Evolutionary conservation across 2,329 filamentous ascomycete genomes (phyloP).

Genomic region (Arthroderma sp.): DNA sequence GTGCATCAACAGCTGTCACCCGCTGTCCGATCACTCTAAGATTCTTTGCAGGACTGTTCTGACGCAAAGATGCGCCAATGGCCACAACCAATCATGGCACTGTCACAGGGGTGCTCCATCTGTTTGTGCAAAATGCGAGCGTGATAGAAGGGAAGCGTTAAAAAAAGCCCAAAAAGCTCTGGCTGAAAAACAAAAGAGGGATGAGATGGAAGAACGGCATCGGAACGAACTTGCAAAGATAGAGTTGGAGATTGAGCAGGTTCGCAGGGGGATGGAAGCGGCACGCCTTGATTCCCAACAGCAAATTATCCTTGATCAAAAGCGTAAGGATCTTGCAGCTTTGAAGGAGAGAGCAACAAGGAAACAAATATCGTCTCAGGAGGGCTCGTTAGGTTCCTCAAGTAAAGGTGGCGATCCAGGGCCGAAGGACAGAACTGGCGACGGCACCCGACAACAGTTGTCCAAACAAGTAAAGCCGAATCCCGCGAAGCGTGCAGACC

Average conservation of each 20-base stretch:
- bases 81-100: slow-evolving; percentile 35
- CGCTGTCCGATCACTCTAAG: slow-evolving; percentile 44
- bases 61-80: slow-evolving; percentile 36
- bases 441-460: too few species aligned
- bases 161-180: slow-evolving; percentile 21
- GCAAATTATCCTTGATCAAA: slow-evolving; percentile 5
- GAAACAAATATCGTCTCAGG: not conserved
- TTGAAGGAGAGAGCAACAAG: slow-evolving; percentile 1
- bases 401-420: too few species aligned
- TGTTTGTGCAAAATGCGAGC: slow-evolving; percentile 40
- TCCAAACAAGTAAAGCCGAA: not conserved
- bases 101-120: slow-evolving; percentile 32
- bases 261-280: slow-evolving; percentile 12
- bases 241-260: slow-evolving; percentile 15
- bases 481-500: slow-evolving; percentile 2
- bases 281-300: slow-evolving; percentile 12
- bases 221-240: slow-evolving; percentile 13
- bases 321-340: slow-evolving; percentile 8
- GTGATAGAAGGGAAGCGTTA: slow-evolving; percentile 33
- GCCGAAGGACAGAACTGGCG: too few species aligned
- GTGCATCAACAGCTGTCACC: slow-evolving; percentile 51
- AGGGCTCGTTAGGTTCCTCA: too few species aligned
- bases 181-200: slow-evolving; percentile 7
- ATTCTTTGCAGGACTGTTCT: slow-evolving; percentile 35
- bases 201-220: slow-evolving; percentile 14